Evolutionary conservation across 768 basidiomycete genomes (phyloP), one percentile per base, ranked within the genome.

Genomic region (Boletus subparvulus): DNA sequence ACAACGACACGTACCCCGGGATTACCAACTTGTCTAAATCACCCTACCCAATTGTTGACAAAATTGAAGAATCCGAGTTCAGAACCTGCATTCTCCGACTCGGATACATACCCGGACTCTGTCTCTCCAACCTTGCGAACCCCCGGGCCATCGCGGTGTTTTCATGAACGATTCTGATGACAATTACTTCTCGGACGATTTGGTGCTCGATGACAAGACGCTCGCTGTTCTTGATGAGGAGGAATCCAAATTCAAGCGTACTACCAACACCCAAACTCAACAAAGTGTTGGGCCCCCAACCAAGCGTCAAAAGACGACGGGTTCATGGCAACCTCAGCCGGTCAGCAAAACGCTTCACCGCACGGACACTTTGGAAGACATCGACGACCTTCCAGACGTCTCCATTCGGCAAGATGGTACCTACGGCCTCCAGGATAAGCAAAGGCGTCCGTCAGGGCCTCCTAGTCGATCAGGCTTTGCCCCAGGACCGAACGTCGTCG

Each of bases 141-240:
- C n/a, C 40, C 40, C 21, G 21, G 21, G 21, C 21, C n/a, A n/a
- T n/a, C 16, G 35, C n/a, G 32, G 50, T 24, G 30, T 47, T 58
- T 58, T 54, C 55, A 88, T 87, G 85, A 74, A 80, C 62, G 81
- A 81, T 72, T 83, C 80, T 32, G 89, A 89, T 70, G 88, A 88
- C 69, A 80, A 85, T 65, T 85, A 85, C 67, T 77, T 80, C 68
- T 75, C 77, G 61, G 86, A 87, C 67, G 85, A 85, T 52, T 74
- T 87, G 58, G 75, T 82, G 42, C 71, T 90, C 41, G 86, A 90
- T 65, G 85, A 82, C 50, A 74, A 80, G 57, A 77, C 83, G 0
- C 69, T 88, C 48, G 86, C 87, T 11, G 72, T 78, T 30, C 77
- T 90, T 19, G 86, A 88, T 61, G 74, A 78, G 52, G 79, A 80